Conservation (phyloP, 1,139 yeast species). For the Nakaseomyces delphensis region DNA sequence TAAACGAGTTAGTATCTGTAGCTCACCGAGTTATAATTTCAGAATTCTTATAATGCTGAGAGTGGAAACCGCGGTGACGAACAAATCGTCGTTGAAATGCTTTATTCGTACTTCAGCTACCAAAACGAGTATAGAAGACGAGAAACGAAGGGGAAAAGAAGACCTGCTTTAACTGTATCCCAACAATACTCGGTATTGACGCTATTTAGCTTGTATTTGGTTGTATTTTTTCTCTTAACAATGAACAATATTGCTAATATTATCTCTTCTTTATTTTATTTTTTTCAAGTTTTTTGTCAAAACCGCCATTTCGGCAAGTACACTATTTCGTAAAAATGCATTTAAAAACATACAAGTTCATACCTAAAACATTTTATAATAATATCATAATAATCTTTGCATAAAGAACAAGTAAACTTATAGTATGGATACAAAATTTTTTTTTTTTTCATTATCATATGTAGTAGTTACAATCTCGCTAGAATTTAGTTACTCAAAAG, state of each 20-base stretch:
- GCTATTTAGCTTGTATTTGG: background rate
- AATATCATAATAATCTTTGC: too few relatives aligned
- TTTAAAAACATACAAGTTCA: background rate
- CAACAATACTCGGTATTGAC: background rate
- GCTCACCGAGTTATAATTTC: too few relatives aligned
- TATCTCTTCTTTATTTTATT: background rate
- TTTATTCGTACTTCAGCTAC: background rate
- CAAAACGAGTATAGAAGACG: background rate
- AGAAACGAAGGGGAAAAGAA: background rate
- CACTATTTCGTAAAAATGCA: background rate
- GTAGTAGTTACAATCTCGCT: too few relatives aligned
- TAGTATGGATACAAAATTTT: too few relatives aligned
- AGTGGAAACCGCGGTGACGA: too few relatives aligned
- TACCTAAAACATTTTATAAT: background rate
- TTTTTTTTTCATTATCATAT: too few relatives aligned
- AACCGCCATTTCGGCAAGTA: background rate
- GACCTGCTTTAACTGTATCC: conserved; percentile 4
- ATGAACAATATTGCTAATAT: background rate
- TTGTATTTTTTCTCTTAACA: background rate
- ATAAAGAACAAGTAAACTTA: too few relatives aligned
- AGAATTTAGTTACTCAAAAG: too few relatives aligned
- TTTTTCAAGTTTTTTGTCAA: background rate
- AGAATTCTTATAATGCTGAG: too few relatives aligned
- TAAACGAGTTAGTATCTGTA: too few relatives aligned
- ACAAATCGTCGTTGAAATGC: background rate